These are phyloP conservation scores for Trebouxia sp. DNA, from an alignment of 139 green algal species.

Conservation along the genomic window DNA sequence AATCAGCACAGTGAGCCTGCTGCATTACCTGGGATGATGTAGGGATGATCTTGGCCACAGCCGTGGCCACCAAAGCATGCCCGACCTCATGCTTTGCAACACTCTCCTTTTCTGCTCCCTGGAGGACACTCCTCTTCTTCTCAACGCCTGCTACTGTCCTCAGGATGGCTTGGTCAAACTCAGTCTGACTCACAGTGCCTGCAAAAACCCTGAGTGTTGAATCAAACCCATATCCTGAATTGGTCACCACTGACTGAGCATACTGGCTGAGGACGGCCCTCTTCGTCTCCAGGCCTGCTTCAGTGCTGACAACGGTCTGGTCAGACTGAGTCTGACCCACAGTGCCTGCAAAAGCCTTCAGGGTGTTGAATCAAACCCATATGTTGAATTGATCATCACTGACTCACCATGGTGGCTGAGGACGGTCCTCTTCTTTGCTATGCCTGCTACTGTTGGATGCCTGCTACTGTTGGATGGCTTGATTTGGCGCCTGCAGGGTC, in stretches of 20 bases:
- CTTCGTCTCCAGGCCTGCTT: too few relatives aligned
- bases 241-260: too few relatives aligned
- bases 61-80: conserved; percentile 86
- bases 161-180: conserved; percentile 82
- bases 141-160: conserved; percentile 86
- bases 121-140: conserved; percentile 86
- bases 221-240: too few relatives aligned
- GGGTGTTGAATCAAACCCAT: too few relatives aligned
- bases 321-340: conserved; percentile 68
- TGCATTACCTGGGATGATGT: conserved; percentile 32
- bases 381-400: too few relatives aligned
- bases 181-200: conserved; percentile 30
- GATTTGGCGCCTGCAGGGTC: too few relatives aligned
- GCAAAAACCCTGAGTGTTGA: neutral
- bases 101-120: conserved; percentile 80
- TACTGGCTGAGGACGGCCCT: too few relatives aligned
- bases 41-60: conserved; percentile 70
- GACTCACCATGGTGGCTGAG: too few relatives aligned
- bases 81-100: conserved; percentile 89
- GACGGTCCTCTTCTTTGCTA: too few relatives aligned
- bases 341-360: neutral
- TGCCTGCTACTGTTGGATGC: too few relatives aligned
- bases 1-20: too few relatives aligned
- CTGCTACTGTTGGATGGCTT: too few relatives aligned
- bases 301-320: conserved; percentile 70